Evolutionary conservation across 306 rosid species (phyloP).

Genomic region (Cicer pinnatifidum): DNA sequence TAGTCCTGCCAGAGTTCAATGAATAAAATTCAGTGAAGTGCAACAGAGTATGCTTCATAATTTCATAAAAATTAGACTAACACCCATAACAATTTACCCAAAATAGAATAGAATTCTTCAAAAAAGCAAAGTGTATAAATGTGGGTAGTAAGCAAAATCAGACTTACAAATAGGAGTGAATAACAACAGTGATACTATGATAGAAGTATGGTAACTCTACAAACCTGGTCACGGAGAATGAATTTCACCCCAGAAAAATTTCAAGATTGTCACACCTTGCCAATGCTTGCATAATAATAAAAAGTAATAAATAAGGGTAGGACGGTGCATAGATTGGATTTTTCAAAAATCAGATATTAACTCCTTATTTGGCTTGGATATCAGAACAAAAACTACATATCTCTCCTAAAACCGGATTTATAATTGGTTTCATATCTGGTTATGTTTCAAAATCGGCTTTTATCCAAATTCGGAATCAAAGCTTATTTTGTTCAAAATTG

Average conservation of each 20-base stretch:
- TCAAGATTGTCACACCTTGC: not conserved
- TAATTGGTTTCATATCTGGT: too few species aligned
- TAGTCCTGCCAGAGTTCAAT: conserved; percentile 53
- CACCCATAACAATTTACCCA: conserved; percentile 25
- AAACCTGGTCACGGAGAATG: conserved; percentile 54
- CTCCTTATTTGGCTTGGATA: too few species aligned
- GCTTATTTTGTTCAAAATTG: too few species aligned
- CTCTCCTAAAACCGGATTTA: too few species aligned
- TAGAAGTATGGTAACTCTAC: conserved; percentile 10
- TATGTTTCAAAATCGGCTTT: too few species aligned
- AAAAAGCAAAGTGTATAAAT: conserved; percentile 7
- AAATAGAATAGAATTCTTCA: not conserved
- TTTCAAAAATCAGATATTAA: too few species aligned
- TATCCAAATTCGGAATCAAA: too few species aligned
- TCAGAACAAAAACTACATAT: too few species aligned
- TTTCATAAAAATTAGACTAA: conserved; percentile 12
- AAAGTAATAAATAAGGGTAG: too few species aligned
- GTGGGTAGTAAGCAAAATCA: conserved; percentile 1
- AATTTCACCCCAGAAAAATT: conserved; percentile 55
- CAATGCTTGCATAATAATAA: not conserved
- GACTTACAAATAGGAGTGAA: not conserved
- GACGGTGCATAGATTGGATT: too few species aligned
- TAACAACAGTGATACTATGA: conserved; percentile 17
- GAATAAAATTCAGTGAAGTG: conserved; percentile 28
- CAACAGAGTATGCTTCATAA: conserved; percentile 7